Evolutionary conservation across 1,284 basidiomycete genomes (phyloP), one percentile per base, ranked within the genome.

Genomic region (Baeospora myosura): DNA sequence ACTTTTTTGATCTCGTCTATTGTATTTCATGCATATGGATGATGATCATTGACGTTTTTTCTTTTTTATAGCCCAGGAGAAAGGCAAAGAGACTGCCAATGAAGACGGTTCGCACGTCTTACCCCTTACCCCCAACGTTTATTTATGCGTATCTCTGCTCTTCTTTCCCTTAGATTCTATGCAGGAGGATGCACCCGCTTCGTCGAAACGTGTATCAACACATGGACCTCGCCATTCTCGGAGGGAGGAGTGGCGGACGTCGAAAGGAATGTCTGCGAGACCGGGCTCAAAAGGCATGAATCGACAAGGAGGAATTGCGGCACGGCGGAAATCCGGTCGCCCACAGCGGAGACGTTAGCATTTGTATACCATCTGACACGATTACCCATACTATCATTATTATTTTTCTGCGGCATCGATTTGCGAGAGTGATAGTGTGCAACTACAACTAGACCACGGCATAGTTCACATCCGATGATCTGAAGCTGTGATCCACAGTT

Each of bases 151-250:
- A n/a, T n/a, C n/a, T n/a, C n/a, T 41, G 14, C 38, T 18, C 39
- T 37, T 41, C 33, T 40, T 12, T 26, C 31, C 29, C 51, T n/a
- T 54, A 81, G 78, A 74, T 49, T 58, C 62, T 2, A 81, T 80
- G 76, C 64, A 66, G 34, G 53, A 78, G 37, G 79, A 83, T 51
- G 44, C 40, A 22, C 28, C 49, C 40, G 57, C 53, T 45, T 53
- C 52, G 38, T 43, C 64, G 14, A 63, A 68, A 49, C 65, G 65
- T 16, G 66, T 87, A 46, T 86, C 85, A 16, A 88, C 86, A 3
- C 84, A 87, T 54, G 85, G 85, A 11, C 74, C 77, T 3, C 76
- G 84, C 30, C 64, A 67, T 33, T 84, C 85, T 38, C 68, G 85
- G 43, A 68, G 79, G 48, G 83, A 87, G 52, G 69, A 78, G 50